Evolutionary conservation across 257 asterid species (phyloP), one percentile per base, ranked within the genome.

Genomic region (Echium plantagineum): DNA sequence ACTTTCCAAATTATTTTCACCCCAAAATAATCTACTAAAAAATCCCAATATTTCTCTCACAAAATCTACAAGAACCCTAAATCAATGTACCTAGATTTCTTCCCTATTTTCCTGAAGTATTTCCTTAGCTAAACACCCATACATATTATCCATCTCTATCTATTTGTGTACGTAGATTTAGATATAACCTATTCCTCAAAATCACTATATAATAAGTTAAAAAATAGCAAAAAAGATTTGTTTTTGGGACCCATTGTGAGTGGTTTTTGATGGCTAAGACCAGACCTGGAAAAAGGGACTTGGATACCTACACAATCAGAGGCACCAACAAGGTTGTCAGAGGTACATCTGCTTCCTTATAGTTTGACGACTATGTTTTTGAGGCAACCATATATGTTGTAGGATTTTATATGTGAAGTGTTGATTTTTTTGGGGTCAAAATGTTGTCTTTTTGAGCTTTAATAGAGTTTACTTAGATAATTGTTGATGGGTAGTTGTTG

Each of bases 241-340:
- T 28, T 28, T 28, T 24, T 28, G 3, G 32, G 32, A 28, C 32
- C 32, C 47, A 35, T 1, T 35, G 8, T 35, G 47, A 35, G 47
- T 35, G 47, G 46, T n/a, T 61, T 63, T 55, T 30, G 16, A 91
- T 91, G 97, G 98, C 95, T 63, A 91, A 91, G 90, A 91, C 98
- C 64, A 91, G 89, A 77, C 97, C 95, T 21, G 98, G 98, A 42
- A 85, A 81, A 69, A 85, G 86, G 73, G 97, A 88, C 83, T 76
- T 88, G 21, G 94, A 91, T 74, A 78, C 87, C 16, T 91, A 88
- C 87, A 69, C 83, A 51, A 82, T 91, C 62, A 82, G 80, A 74
- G 98, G 95, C 70, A 91, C 98, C 82, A 81, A 75, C 83, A 88
- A 91, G 81, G 65, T 88, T 71, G 96, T 91, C 57, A 77, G 90